These are phyloP conservation scores for Rubia tinctorum DNA, from an alignment of 305 asterid genomes.

Conservation along the genomic window DNA sequence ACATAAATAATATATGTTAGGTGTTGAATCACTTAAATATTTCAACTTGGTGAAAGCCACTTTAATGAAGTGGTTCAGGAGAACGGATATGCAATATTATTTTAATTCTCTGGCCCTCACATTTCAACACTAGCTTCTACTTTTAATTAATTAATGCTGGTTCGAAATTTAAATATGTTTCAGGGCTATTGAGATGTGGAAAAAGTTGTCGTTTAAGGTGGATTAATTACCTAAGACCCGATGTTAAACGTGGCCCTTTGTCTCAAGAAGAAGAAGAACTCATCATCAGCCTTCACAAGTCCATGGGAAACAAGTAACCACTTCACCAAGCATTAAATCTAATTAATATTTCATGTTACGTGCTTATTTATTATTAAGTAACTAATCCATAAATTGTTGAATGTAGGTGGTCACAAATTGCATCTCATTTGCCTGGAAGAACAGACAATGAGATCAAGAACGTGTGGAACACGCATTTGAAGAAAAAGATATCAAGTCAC, in stretches of 20 bases:
- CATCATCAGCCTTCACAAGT: slow-evolving; percentile 52
- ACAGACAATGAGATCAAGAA: slow-evolving; percentile 77
- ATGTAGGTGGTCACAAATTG: slow-evolving; percentile 70
- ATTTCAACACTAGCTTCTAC: too few species aligned
- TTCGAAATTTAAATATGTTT: background rate
- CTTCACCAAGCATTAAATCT: background rate
- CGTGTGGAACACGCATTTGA: slow-evolving; percentile 66
- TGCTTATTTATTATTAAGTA: background rate
- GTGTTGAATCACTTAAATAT: too few species aligned
- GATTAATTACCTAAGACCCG: slow-evolving; percentile 78
- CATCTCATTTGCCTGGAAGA: slow-evolving; percentile 66
- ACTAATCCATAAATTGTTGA: too few species aligned
- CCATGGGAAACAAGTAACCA: slow-evolving; percentile 63
- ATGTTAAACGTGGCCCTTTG: slow-evolving; percentile 60
- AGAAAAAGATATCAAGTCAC: slow-evolving; percentile 33
- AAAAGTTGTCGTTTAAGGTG: slow-evolving; percentile 76
- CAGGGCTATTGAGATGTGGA: slow-evolving; percentile 61
- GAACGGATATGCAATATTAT: too few species aligned
- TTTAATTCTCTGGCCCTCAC: too few species aligned
- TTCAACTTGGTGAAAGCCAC: background rate
- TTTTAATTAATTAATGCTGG: background rate
- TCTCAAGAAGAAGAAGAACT: slow-evolving; percentile 55
- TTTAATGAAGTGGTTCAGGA: too few species aligned
- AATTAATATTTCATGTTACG: background rate
- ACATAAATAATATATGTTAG: too few species aligned